Conservation (phyloP, 139 green algal genomes). For the Pedinophyceae sp. region DNA sequence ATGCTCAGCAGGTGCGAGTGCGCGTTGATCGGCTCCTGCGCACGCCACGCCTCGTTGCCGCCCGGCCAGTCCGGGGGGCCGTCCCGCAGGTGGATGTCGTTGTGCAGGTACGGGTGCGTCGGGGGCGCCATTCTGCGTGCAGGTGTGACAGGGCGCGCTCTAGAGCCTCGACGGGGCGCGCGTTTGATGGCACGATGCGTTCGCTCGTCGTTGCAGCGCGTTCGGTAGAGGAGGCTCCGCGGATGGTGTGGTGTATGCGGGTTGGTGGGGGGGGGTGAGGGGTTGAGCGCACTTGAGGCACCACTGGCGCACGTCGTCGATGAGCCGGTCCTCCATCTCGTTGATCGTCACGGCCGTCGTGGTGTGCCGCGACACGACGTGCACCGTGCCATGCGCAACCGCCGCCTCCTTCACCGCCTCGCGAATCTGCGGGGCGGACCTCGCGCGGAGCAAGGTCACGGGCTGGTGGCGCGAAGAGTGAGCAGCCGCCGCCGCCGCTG, state of each 20-base stretch:
- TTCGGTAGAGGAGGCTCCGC: background rate
- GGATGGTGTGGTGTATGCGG: background rate
- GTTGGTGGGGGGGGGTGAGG: background rate
- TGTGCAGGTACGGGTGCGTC: slow-evolving; percentile 56
- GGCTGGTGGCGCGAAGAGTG: background rate
- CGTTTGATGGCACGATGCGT: background rate
- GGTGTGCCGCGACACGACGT: slow-evolving; percentile 46
- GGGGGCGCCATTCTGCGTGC: slow-evolving; percentile 37
- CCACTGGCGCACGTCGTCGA: slow-evolving; percentile 58
- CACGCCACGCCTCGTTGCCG: slow-evolving; percentile 25
- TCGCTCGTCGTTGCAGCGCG: background rate
- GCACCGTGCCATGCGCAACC: slow-evolving; percentile 34
- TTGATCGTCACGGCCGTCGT: slow-evolving; percentile 63
- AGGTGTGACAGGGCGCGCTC: background rate
- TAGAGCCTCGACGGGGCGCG: background rate
- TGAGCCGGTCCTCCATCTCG: slow-evolving; percentile 42
- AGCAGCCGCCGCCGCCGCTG: background rate
- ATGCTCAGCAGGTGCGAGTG: slow-evolving; percentile 59
- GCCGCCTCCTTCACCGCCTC: slow-evolving; percentile 20
- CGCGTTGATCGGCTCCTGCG: slow-evolving; percentile 57
- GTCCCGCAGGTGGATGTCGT: slow-evolving; percentile 56
- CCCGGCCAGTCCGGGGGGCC: slow-evolving; percentile 35
- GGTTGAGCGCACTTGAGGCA: background rate
- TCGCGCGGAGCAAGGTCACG: background rate
- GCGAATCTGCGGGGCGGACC: slow-evolving; percentile 9